Base-by-base conservation (phyloP, 805 yeast species). In the Cyberlindnera sargentensis region DNA sequence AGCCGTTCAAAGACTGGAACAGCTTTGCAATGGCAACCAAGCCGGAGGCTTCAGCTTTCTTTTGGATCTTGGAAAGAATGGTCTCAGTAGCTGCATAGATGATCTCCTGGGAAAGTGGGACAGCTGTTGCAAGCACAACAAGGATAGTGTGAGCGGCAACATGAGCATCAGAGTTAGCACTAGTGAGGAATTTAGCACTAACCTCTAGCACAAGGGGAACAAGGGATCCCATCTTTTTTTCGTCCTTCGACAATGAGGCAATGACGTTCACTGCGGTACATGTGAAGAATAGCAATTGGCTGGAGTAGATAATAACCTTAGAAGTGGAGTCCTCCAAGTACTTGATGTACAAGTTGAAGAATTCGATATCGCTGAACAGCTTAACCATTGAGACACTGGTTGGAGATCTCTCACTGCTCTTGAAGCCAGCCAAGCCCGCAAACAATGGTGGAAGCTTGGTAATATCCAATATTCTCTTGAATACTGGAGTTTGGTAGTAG, bases 121-220 rank as follows among this genome's bases (percentile, higher is more conserved):
- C 72, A 37, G 91, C 82, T 3, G 91, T 72, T 5, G 84, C 75
- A 41, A 90, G 66, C 3, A 91, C 96, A 0, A 91, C 76, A 25
- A 91, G 60, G 10, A 89, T 70, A 39, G 95, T 84, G 61, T 86
- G 91, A 2, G 91, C 88, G 20, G 96, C 82, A 46, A 87, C 73
- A 60, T 85, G 93, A 40, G 82, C 72, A 55, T 87, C 95, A 7
- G 68, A 64, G 43, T 64, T 65, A 9, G 64, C 46, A 6, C 78
- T 67, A 2, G 66, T 64, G 47, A 83, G 63, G 34, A 84, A 63
- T 44, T 70, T 67, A 20, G 84, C 85, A 11, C 80, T 66, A 2
- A 73, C 65, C 56, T 80, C 83, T 50, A 85, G 66, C 15, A 81
- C 63, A 3, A 73, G 53, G 4, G 89, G 86, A 34, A 81, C 70